Evolutionary conservation across 2,329 filamentous ascomycete species (phyloP).

Genomic region (Aspergillus pseudoterreus): DNA sequence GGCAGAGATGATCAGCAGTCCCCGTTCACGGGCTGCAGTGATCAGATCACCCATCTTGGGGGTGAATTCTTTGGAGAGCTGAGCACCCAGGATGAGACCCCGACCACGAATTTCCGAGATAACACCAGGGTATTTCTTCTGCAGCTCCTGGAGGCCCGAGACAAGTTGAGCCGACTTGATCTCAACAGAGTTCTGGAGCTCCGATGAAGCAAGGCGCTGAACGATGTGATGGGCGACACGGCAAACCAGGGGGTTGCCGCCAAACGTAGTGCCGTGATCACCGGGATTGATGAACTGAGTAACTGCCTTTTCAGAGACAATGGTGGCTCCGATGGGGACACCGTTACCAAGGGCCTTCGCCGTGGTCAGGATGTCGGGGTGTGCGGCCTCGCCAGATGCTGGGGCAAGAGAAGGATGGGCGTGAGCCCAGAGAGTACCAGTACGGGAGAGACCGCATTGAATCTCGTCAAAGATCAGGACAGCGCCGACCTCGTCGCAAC

Average conservation of each 20-base stretch:
- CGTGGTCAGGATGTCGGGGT: conserved; percentile 89
- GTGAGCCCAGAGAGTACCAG: conserved; percentile 89
- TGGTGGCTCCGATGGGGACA: conserved; percentile 86
- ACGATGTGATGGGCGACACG: conserved; percentile 85
- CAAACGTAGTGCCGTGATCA: conserved; percentile 92
- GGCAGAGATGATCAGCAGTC: conserved; percentile 84
- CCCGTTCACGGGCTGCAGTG: conserved; percentile 80
- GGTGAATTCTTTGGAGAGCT: conserved; percentile 68
- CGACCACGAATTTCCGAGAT: conserved; percentile 76
- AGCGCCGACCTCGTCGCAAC: conserved; percentile 82
- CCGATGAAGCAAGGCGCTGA: conserved; percentile 65
- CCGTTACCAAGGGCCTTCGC: conserved; percentile 97
- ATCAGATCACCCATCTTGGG: conserved; percentile 57
- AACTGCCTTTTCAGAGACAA: conserved; percentile 60
- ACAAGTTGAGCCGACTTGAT: conserved; percentile 63
- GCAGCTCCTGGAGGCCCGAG: conserved; percentile 55
- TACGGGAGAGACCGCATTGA: conserved; percentile 86
- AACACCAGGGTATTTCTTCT: conserved; percentile 63
- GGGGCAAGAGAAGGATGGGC: conserved; percentile 57
- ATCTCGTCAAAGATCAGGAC: conserved; percentile 96
- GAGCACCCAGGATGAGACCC: conserved; percentile 82
- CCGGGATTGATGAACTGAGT: conserved; percentile 67
- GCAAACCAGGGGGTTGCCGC: conserved; percentile 83
- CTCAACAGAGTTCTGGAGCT: conserved; percentile 66
- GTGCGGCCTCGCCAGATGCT: conserved; percentile 58